These are phyloP conservation scores for Solanum corneliomulleri DNA, from an alignment of 257 asterid genomes.

Conservation along the genomic window DNA sequence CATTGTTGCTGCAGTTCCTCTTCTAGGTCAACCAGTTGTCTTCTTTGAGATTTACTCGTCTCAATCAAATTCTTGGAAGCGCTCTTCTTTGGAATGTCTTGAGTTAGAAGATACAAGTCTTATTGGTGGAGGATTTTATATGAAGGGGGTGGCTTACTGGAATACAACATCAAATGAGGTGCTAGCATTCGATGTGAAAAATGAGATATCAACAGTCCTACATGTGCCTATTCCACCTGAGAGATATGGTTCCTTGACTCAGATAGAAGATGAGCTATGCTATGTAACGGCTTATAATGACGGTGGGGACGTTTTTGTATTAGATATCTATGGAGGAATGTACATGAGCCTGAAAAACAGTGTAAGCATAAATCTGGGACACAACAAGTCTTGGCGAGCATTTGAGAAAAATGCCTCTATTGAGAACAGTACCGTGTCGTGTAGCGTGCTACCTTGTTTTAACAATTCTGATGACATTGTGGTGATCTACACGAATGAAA, in stretches of 20 bases:
- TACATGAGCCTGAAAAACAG: conserved; percentile 9
- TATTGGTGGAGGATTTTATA: conserved; percentile 12
- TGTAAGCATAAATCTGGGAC: conserved; percentile 1
- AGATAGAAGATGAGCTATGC: conserved; percentile 24
- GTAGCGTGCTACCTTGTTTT: background rate
- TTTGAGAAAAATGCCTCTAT: conserved; percentile 11
- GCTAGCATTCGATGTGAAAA: conserved; percentile 19
- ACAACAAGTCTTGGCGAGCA: background rate
- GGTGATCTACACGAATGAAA: background rate
- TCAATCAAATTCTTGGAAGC: conserved; percentile 10
- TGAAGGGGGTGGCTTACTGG: conserved; percentile 37
- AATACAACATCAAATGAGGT: conserved; percentile 9
- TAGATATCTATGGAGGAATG: conserved; percentile 23
- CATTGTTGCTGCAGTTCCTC: conserved; percentile 15
- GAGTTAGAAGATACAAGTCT: conserved; percentile 3
- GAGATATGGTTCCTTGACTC: conserved; percentile 19
- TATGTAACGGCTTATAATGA: conserved; percentile 5
- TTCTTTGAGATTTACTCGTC: conserved; percentile 32
- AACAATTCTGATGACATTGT: background rate
- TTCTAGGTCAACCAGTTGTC: conserved; percentile 1
- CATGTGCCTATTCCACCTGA: background rate
- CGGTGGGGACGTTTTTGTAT: background rate
- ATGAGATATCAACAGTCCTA: conserved; percentile 11
- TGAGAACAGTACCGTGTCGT: conserved; percentile 10
- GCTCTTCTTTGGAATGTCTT: background rate